Evolutionary conservation across 441 rosid species (phyloP).

Genomic region (Sinapis alba): DNA sequence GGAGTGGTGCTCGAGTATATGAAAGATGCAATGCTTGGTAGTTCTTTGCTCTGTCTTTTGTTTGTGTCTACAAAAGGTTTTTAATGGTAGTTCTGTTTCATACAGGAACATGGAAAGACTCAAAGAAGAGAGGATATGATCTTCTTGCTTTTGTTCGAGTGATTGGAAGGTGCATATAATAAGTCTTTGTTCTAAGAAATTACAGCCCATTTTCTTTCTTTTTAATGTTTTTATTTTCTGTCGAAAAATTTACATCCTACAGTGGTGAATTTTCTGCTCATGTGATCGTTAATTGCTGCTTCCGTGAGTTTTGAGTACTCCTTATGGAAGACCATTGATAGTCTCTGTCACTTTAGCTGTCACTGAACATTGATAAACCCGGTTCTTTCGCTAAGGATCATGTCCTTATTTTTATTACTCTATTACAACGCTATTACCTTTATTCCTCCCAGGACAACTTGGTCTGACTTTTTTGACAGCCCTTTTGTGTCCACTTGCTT

Average conservation of each 20-base stretch:
- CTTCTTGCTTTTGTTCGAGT: conserved; percentile 92
- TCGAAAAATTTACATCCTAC: background rate
- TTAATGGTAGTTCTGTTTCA: conserved; percentile 29
- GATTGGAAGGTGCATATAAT: conserved; percentile 69
- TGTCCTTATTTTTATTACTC: background rate
- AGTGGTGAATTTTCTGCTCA: background rate
- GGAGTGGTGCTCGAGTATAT: conserved; percentile 73
- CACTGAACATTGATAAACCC: background rate
- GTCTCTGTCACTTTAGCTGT: conserved; percentile 1
- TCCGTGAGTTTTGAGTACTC: background rate
- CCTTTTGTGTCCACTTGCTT: background rate
- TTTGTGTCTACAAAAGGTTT: conserved; percentile 10
- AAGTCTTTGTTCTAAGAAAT: conserved; percentile 23
- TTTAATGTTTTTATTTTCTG: background rate
- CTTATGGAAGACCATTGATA: conserved; percentile 2
- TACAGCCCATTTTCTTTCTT: background rate
- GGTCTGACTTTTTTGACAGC: background rate
- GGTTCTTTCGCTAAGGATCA: background rate
- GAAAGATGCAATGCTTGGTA: conserved; percentile 73
- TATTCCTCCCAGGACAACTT: background rate
- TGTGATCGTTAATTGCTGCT: background rate
- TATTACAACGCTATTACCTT: background rate
- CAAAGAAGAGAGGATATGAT: conserved; percentile 81
- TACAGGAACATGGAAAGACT: conserved; percentile 84
- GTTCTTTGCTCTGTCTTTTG: background rate